Evolutionary conservation across 148 eudicot genomes (phyloP).

Genomic region (Camellia granthamiana): DNA sequence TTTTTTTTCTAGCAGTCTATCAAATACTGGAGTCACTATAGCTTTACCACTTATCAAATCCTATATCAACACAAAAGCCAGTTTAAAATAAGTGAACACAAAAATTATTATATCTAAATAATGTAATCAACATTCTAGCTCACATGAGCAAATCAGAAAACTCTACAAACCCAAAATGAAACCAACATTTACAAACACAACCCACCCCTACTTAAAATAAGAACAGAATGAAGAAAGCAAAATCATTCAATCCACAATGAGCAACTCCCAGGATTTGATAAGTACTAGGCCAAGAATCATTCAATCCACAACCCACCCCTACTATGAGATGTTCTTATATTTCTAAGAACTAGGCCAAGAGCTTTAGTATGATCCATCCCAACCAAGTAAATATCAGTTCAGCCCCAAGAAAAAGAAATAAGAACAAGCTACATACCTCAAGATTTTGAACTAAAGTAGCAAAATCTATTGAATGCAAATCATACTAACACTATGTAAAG

Average conservation of each 20-base stretch:
- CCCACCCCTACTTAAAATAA: neutral
- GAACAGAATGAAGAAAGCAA: constrained; percentile 1
- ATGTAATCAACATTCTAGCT: neutral
- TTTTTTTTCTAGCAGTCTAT: constrained; percentile 71
- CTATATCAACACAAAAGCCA: constrained; percentile 39
- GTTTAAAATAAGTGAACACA: constrained; percentile 6
- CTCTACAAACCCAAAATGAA: neutral
- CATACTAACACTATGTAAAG: constrained; percentile 3
- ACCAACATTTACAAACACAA: neutral
- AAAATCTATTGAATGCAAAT: constrained; percentile 84
- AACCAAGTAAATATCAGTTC: neutral
- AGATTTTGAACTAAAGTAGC: constrained; percentile 74
- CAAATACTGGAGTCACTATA: constrained; percentile 67
- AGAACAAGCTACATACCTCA: constrained; percentile 53
- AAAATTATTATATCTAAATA: neutral
- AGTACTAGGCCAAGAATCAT: no score
- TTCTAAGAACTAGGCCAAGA: neutral
- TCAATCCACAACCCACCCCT: no score
- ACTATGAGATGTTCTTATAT: neutral
- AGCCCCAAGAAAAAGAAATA: neutral
- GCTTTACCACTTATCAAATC: constrained; percentile 86
- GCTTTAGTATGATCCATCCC: neutral
- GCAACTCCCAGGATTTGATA: neutral
- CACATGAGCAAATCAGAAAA: neutral
- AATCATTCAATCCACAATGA: neutral